Evolutionary conservation across 2,329 filamentous ascomycete species (phyloP).

Genomic region (Sarocladium brachiariae): DNA sequence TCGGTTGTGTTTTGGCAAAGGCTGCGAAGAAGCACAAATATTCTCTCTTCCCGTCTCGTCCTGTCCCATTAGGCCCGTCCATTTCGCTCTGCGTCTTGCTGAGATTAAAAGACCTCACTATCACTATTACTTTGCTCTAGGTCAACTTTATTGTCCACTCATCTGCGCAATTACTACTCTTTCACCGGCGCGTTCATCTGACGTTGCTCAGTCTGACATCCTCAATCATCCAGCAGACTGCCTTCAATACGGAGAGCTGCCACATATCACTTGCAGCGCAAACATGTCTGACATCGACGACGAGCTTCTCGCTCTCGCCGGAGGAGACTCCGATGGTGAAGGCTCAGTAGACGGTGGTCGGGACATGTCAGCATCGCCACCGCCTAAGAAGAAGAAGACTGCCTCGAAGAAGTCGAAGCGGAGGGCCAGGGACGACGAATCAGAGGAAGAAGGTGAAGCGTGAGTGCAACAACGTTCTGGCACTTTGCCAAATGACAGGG

Average conservation of each 20-base stretch:
- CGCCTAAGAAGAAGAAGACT: slow-evolving; percentile 25
- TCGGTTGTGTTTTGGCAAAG: not conserved
- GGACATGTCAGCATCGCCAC: slow-evolving; percentile 44
- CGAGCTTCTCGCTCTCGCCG: slow-evolving; percentile 87
- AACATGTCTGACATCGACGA: slow-evolving; percentile 87
- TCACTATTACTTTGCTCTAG: not conserved
- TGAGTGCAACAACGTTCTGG: slow-evolving; percentile 21
- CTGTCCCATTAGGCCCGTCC: not conserved
- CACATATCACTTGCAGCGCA: not conserved
- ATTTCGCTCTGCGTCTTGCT: not conserved
- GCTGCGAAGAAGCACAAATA: slow-evolving; percentile 5
- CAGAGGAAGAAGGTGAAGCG: slow-evolving; percentile 59
- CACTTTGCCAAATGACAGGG: not conserved
- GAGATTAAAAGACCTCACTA: too few species aligned
- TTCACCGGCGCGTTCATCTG: not conserved
- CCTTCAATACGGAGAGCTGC: too few species aligned
- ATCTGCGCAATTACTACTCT: too few species aligned
- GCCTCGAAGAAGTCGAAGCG: slow-evolving; percentile 40
- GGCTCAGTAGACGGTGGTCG: slow-evolving; percentile 44
- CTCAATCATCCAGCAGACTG: too few species aligned
- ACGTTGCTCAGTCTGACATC: too few species aligned
- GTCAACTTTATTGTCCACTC: not conserved
- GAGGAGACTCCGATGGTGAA: slow-evolving; percentile 62
- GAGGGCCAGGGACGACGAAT: slow-evolving; percentile 33
- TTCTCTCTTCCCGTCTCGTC: not conserved